Conservation (phyloP, 179 eudicot species). For the Corrigiola litoralis region DNA sequence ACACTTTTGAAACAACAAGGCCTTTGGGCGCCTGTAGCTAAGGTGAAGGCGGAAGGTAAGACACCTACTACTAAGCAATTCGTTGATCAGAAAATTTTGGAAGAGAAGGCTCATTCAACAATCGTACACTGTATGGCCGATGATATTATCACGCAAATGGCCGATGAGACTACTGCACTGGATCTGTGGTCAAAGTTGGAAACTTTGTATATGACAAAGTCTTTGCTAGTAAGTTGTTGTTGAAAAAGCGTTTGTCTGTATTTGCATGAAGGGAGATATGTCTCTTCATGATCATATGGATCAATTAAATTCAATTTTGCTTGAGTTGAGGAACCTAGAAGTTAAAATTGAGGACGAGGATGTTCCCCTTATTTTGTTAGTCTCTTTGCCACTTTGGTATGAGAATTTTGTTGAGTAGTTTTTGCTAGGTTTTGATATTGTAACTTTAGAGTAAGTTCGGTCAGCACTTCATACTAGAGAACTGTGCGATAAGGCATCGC, state of each 20-base stretch:
- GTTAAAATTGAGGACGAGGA: not conserved
- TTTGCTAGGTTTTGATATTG: not conserved
- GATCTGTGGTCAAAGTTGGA: not conserved
- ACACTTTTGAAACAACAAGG: too few species aligned
- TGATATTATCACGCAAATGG: not conserved
- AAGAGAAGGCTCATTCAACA: too few species aligned
- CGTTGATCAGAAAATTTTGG: too few species aligned
- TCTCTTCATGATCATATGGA: not conserved
- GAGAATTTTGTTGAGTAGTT: not conserved
- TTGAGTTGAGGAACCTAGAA: not conserved
- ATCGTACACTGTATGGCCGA: too few species aligned
- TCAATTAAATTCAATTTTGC: not conserved
- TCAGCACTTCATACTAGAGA: not conserved
- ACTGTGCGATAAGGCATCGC: not conserved
- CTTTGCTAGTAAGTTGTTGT: not conserved
- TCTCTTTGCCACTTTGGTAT: not conserved
- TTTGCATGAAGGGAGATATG: not conserved
- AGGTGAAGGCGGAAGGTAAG: too few species aligned
- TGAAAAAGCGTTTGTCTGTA: not conserved
- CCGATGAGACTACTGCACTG: too few species aligned
- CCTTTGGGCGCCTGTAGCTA: too few species aligned
- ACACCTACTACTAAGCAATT: too few species aligned
- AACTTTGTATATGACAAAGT: not conserved
- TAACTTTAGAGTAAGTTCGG: not conserved
- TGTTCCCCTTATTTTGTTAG: not conserved